phyloP scores from a whole-genome alignment of 2,329 filamentous ascomycete genomes.

The Penicillium sp. region DNA sequence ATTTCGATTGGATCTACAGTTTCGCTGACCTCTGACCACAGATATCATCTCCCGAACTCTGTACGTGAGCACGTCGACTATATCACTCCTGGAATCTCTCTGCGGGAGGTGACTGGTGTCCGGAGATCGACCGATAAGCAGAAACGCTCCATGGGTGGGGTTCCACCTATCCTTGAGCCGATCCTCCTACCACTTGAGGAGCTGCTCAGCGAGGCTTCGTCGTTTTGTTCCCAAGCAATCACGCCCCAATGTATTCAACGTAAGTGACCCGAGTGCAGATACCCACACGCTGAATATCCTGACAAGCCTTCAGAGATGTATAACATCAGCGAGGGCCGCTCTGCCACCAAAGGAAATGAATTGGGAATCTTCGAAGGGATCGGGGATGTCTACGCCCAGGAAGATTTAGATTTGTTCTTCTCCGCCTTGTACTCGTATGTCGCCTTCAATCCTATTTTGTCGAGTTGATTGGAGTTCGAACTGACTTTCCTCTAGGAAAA shows the following conservation, averaged over 20 bases:
- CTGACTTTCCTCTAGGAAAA: slow-evolving; percentile 23
- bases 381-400: slow-evolving; percentile 47
- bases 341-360: slow-evolving; percentile 44
- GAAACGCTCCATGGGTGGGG: slow-evolving; percentile 25
- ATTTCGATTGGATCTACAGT: neutral
- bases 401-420: slow-evolving; percentile 47
- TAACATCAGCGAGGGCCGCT: slow-evolving; percentile 41
- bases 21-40: slow-evolving; percentile 8
- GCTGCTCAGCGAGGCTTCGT: slow-evolving; percentile 17
- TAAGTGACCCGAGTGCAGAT: slow-evolving; percentile 14
- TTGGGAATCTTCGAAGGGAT: slow-evolving; percentile 47
- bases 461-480: slow-evolving; percentile 6
- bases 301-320: slow-evolving; percentile 37
- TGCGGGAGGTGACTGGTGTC: slow-evolving; percentile 29
- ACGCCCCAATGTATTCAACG: slow-evolving; percentile 44
- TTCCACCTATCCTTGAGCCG: slow-evolving; percentile 27
- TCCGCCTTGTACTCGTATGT: slow-evolving; percentile 31
- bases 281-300: neutral
- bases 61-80: slow-evolving; percentile 33
- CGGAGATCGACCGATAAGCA: slow-evolving; percentile 5
- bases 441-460: neutral
- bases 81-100: slow-evolving; percentile 35
- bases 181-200: slow-evolving; percentile 24
- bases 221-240: slow-evolving; percentile 32
- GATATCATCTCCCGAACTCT: slow-evolving; percentile 31